Evolutionary conservation across 495 filamentous ascomycete species (phyloP).

Genomic region (Daldinia concentrica): DNA sequence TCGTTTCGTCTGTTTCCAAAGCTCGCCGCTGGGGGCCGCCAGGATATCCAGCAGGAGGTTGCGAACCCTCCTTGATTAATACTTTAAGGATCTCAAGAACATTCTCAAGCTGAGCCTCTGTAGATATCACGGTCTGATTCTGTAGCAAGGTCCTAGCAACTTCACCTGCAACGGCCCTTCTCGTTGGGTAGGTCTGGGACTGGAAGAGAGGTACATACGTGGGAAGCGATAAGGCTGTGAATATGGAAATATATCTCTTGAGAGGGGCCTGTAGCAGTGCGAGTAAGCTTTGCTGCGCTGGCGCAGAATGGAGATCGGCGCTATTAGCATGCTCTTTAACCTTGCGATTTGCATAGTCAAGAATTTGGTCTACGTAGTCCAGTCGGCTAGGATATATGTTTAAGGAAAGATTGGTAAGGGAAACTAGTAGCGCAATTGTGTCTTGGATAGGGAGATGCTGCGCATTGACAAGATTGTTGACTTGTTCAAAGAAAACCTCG

Average conservation of each 20-base stretch:
- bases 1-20: slow-evolving; percentile 87
- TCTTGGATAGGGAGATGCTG: slow-evolving; percentile 94
- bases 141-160: slow-evolving; percentile 80
- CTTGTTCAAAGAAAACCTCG: slow-evolving; percentile 97
- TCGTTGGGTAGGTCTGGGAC: slow-evolving; percentile 91
- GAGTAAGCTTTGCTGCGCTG: slow-evolving; percentile 87
- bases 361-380: slow-evolving; percentile 94
- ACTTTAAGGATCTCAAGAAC: slow-evolving; percentile 88
- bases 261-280: slow-evolving; percentile 87
- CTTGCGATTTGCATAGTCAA: slow-evolving; percentile 88
- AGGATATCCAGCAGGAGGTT: slow-evolving; percentile 84
- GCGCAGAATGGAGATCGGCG: slow-evolving; percentile 87
- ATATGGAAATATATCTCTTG: slow-evolving; percentile 88
- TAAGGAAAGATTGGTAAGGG: slow-evolving; percentile 88
- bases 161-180: slow-evolving; percentile 88
- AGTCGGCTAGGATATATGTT: slow-evolving; percentile 93
- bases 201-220: slow-evolving; percentile 90
- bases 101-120: slow-evolving; percentile 81
- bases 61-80: slow-evolving; percentile 89
- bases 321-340: slow-evolving; percentile 91
- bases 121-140: slow-evolving; percentile 80
- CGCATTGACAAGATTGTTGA: slow-evolving; percentile 88
- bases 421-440: slow-evolving; percentile 90
- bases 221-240: slow-evolving; percentile 90
- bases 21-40: slow-evolving; percentile 78